Evolutionary conservation across 23 red algal species (phyloP).

Genomic region (Gracilariopsis chorda): DNA sequence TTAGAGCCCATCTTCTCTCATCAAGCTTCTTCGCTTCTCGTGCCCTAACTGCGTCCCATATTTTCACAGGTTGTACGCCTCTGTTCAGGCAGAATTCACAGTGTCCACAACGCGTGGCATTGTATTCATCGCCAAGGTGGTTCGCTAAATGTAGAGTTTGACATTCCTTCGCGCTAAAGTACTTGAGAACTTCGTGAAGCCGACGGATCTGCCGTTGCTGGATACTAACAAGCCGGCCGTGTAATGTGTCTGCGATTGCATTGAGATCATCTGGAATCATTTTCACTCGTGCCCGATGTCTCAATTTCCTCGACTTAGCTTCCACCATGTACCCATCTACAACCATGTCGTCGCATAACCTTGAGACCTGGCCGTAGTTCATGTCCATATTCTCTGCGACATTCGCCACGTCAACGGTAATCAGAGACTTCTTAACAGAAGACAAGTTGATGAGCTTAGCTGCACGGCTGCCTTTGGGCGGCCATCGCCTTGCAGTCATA

Average conservation of each 20-base stretch:
- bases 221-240: neutral
- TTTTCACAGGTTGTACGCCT: neutral
- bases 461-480: neutral
- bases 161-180: constrained; percentile 53
- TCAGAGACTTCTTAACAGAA: neutral
- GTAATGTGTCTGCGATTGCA: constrained; percentile 6
- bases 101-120: constrained; percentile 41
- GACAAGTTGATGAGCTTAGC: neutral
- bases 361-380: constrained; percentile 34
- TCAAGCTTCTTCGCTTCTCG: constrained; percentile 21
- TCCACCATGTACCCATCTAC: constrained; percentile 12
- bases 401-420: constrained; percentile 10
- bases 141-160: constrained; percentile 20
- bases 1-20: constrained; percentile 27
- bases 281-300: constrained; percentile 9
- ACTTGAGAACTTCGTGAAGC: constrained; percentile 43
- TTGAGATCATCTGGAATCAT: neutral
- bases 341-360: constrained; percentile 54
- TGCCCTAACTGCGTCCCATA: neutral
- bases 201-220: constrained; percentile 32
- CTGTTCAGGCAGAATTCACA: constrained; percentile 66
- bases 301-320: constrained; percentile 24
- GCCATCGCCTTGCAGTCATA: neutral
- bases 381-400: constrained; percentile 31
- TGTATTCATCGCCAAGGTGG: constrained; percentile 50